Base-by-base conservation (phyloP, 2,329 filamentous ascomycete species). In the Geosmithia flava region DNA sequence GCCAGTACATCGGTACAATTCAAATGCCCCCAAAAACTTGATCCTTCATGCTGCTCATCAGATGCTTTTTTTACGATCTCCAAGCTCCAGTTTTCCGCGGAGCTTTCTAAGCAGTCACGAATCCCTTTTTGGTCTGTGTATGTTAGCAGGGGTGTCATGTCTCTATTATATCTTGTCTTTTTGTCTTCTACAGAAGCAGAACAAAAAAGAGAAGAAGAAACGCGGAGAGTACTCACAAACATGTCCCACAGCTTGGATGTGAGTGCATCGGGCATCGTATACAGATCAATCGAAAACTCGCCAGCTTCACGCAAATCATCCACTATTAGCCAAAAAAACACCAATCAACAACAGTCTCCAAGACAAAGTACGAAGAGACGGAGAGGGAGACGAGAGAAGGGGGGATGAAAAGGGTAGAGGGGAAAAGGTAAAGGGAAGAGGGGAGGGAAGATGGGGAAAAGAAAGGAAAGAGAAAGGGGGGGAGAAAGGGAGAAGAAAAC, bases 231-330 rank as follows among this genome's bases (percentile, higher is more conserved):
- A 63, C 67, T 63, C 63, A 74, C 75, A 56, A 80, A 61, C 62
- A 93, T 94, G 52, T 96, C 91, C 91, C 91, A 97, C 51, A 98
- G 81, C 80, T 88, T 89, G 67, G 93, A 94, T 62, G 93, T 85
- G 39, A 97, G 75, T 27, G 72, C 69, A 55, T 97, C 93, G 1
- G 93, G 90, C 54, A 98, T 80, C n/a, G 93, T 97, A 70, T 95
- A 97, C 50, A 98, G 76, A 61, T 98, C 93, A 56, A 98, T 91
- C 52, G 95, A 93, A 70, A 98, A 98, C 69, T 98, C 93, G 60
- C 93, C 93, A 60, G 90, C 89, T 76, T 65, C 57, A 59, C 52
- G 53, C 49, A 65, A 61, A 58, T 66, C 55, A 59, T 60, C 48
- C 52, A 57, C 55, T 62, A 59, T 66, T 59, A 65, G 63, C 59